Base-by-base conservation (phyloP, 495 filamentous ascomycete species). In the Cetradonia linearis region DNA sequence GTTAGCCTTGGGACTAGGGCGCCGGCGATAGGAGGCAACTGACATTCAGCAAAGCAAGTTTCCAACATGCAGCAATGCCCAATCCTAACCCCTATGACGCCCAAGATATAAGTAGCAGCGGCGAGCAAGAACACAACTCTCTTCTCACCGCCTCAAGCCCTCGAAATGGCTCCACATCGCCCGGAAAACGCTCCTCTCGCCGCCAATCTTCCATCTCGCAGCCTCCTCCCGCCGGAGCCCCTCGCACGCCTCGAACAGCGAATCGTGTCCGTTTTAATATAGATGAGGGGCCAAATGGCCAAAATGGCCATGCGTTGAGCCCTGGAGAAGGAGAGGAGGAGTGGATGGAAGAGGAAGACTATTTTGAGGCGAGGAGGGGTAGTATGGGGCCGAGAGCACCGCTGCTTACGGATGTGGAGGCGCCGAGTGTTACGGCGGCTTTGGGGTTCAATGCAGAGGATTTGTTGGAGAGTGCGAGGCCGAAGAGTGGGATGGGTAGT, bases 221-320 rank as follows among this genome's bases (percentile, higher is more conserved):
- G 31, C 72, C 71, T n/a, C 57, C 66, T 5, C 62, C 66, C 3
- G 72, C 76, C 55, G 76, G 77, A 63, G 70, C 73, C 30, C 81
- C 77, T 42, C 76, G 81, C 33, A 82, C 83, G 13, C 88, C 91
- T 27, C 80, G 91, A 49, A 96, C 89, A 1, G 80, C 83, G 11
- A 88, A 91, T 68, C 81, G 91, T 38, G 93, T 98, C 37, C 85
- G 89, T 58, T 98, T 98, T 72, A 85, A 95, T 54, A 76, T 95
- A n/a, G 74, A 80, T 5, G 72, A 75, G 27, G 68, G 66, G 56
- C 66, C 69, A 59, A 73, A 56, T 71, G 70, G 66, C 55, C 74
- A 68, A 54, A 73, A 76, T 56, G 62, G 63, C 18, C 65, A 69
- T 36, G 48, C 40, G 13, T 44, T 34, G n/a, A 30, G 62, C 63